These are phyloP conservation scores for Bidens hawaiensis DNA, from an alignment of 140 eudicot species.

Conservation along the genomic window DNA sequence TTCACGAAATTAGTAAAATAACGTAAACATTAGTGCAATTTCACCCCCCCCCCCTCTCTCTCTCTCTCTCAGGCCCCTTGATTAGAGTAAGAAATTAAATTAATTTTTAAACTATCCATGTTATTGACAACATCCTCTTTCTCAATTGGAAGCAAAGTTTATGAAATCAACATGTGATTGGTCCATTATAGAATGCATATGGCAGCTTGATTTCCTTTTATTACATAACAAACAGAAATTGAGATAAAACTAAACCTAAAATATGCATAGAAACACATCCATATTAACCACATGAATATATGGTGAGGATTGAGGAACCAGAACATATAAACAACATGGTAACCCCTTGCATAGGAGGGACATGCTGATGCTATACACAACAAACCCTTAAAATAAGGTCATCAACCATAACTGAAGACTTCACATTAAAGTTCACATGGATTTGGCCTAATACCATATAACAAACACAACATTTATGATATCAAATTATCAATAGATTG, in stretches of 20 bases:
- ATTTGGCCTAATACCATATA: not conserved
- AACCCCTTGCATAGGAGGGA: not conserved
- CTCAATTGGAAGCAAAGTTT: not conserved
- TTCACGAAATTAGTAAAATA: no score
- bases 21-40: no score
- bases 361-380: not conserved
- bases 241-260: not conserved
- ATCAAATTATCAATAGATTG: not conserved
- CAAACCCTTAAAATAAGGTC: not conserved
- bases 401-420: constrained; percentile 7
- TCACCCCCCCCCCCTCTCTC: no score
- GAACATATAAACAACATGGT: not conserved
- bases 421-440: constrained; percentile 14
- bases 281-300: not conserved
- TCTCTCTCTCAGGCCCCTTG: no score
- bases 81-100: no score
- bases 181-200: not conserved
- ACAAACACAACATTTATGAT: not conserved
- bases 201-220: not conserved
- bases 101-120: not conserved
- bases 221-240: not conserved
- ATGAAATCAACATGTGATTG: not conserved
- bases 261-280: not conserved
- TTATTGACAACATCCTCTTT: not conserved
- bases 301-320: not conserved